These are phyloP conservation scores for Cystobasidium slooffiae DNA, from an alignment of 1,284 basidiomycete genomes.

Conservation along the genomic window DNA sequence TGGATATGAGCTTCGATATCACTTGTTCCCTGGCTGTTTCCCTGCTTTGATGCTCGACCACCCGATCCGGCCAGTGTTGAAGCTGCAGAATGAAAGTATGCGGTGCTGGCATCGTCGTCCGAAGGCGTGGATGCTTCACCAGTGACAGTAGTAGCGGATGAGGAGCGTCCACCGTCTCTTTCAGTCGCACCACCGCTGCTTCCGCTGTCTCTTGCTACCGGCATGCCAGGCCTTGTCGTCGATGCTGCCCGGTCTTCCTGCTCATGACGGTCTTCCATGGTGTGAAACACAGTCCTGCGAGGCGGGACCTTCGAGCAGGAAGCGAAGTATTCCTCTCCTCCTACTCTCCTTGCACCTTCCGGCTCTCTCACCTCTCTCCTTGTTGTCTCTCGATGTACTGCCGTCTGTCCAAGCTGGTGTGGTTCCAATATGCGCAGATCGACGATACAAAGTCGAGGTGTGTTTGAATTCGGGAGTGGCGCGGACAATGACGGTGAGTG, in stretches of 20 bases:
- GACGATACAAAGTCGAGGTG: no score
- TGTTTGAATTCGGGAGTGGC: no score
- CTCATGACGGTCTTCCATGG: not conserved
- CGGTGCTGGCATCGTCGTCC: slow-evolving; percentile 1
- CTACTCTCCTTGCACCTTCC: no score
- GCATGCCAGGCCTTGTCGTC: slow-evolving; percentile 8
- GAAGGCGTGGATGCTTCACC: not conserved
- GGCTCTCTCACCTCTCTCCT: no score
- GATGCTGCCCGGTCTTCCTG: not conserved
- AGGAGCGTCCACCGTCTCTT: not conserved
- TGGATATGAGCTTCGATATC: not conserved
- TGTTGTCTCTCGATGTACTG: no score
- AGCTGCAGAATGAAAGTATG: slow-evolving; percentile 28
- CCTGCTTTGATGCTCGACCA: slow-evolving; percentile 11
- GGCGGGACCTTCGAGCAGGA: not conserved
- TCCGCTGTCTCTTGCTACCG: slow-evolving; percentile 11
- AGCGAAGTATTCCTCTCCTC: not conserved
- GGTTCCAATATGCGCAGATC: no score
- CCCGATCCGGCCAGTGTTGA: slow-evolving; percentile 10
- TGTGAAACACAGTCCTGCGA: not conserved
- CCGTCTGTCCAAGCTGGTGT: no score
- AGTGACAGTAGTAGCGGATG: not conserved
- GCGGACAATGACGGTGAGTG: no score
- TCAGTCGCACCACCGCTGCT: slow-evolving; percentile 7
- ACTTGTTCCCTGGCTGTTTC: not conserved